These are phyloP conservation scores for Trametes cingulata DNA, from an alignment of 768 basidiomycete genomes.

Conservation along the genomic window DNA sequence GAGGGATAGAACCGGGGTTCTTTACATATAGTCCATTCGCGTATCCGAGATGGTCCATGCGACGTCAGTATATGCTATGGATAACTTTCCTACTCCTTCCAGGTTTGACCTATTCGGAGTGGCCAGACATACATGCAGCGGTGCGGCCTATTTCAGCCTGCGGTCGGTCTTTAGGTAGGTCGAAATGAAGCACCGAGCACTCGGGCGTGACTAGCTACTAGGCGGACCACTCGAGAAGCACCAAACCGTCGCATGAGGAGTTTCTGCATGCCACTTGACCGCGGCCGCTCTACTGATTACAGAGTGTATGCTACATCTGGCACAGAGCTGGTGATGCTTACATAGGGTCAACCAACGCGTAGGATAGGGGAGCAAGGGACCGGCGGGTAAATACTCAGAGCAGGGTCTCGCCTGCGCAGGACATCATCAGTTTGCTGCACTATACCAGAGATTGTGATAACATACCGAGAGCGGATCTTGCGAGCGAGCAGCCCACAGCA, in stretches of 20 bases:
- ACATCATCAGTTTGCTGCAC: neutral
- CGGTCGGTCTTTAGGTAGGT: no score
- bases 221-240: no score
- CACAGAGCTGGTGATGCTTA: neutral
- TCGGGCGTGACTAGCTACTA: no score
- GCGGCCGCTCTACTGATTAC: neutral
- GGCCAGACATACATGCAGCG: no score
- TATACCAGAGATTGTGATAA: neutral
- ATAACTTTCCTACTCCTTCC: no score
- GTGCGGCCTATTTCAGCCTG: no score
- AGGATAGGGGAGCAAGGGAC: neutral
- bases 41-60: no score
- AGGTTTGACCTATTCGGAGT: no score
- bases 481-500: conserved; percentile 84
- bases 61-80: no score
- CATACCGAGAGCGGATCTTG: conserved; percentile 80
- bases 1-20: neutral
- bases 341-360: neutral
- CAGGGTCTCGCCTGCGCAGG: conserved; percentile 26
- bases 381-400: conserved; percentile 14
- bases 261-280: neutral
- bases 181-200: no score
- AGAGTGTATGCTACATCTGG: conserved; percentile 16
- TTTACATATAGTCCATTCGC: neutral
- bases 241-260: no score